Evolutionary conservation across 495 filamentous ascomycete genomes (phyloP).

Genomic region (Haplographium delicatum): DNA sequence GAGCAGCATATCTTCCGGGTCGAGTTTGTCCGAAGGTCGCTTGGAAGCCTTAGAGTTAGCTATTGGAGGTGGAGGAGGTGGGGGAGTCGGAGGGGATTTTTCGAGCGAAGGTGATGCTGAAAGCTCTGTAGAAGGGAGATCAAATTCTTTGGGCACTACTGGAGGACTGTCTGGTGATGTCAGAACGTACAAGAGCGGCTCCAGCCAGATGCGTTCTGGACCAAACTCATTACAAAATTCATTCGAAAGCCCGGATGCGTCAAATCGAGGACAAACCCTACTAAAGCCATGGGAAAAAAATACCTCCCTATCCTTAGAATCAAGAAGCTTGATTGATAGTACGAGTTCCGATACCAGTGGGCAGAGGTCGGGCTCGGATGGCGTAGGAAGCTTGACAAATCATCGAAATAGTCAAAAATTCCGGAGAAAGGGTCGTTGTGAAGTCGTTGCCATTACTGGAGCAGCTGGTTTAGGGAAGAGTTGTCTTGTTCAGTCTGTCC

Average conservation of each 20-base stretch:
- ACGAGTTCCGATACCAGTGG: constrained; percentile 12
- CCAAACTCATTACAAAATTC: constrained; percentile 21
- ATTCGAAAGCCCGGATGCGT: constrained; percentile 8
- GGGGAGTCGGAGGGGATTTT: constrained; percentile 31
- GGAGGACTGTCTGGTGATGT: neutral
- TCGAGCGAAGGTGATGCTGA: constrained; percentile 41
- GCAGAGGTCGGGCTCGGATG: constrained; percentile 16
- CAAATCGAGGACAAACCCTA: neutral
- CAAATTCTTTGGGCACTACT: constrained; percentile 8
- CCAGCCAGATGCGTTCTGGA: constrained; percentile 11
- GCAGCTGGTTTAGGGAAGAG: constrained; percentile 79
- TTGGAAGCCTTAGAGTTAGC: constrained; percentile 45
- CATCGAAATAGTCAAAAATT: constrained; percentile 43
- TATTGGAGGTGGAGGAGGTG: neutral
- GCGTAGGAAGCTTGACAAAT: constrained; percentile 19
- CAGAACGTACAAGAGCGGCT: constrained; percentile 4
- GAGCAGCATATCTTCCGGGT: constrained; percentile 45
- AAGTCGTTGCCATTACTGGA: constrained; percentile 73
- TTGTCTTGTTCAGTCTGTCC: constrained; percentile 70
- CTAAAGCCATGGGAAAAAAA: constrained; percentile 26
- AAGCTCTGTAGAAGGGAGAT: constrained; percentile 39
- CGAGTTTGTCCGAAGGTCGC: constrained; percentile 45
- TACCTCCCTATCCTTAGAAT: constrained; percentile 9
- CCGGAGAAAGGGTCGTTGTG: constrained; percentile 62
- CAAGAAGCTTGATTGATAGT: constrained; percentile 20